Percentiles rank a stretch among this genome's conserved stretches.
Evolutionary conservation across 768 basidiomycete genomes (phyloP).

Genomic region (Lepiota brunneoincarnata): DNA sequence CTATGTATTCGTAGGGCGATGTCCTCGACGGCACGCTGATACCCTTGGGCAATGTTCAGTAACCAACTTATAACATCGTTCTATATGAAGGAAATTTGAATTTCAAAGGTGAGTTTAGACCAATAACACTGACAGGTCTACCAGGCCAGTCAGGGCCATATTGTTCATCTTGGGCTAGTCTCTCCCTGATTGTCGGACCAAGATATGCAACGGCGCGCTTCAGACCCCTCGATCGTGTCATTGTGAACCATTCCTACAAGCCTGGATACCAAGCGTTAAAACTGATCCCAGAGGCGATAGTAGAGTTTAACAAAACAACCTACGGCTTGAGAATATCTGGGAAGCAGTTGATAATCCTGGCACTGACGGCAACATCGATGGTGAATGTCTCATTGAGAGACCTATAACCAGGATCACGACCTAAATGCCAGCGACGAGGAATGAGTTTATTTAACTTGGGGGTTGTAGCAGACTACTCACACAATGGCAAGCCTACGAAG

Average conservation of each 20-base stretch:
- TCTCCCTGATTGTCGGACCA: slow-evolving; percentile 12
- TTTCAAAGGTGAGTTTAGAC: neutral
- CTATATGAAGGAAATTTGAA: slow-evolving; percentile 16
- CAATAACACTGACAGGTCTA: slow-evolving; percentile 9
- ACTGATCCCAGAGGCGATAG: slow-evolving; percentile 20
- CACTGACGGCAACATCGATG: slow-evolving; percentile 25
- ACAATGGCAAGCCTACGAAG: slow-evolving; percentile 47
- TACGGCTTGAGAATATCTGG: slow-evolving; percentile 40
- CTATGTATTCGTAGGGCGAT: slow-evolving; percentile 28
- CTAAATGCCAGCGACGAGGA: slow-evolving; percentile 13
- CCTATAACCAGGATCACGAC: slow-evolving; percentile 36
- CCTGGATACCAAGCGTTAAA: neutral
- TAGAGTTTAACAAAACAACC: slow-evolving; percentile 13
- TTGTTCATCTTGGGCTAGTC: slow-evolving; percentile 4
- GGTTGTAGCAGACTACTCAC: slow-evolving; percentile 27
- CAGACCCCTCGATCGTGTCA: neutral
- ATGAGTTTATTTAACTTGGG: neutral
- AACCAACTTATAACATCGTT: slow-evolving; percentile 42
- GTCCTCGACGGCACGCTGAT: slow-evolving; percentile 19
- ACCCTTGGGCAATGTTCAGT: slow-evolving; percentile 28
- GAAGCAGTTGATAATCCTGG: slow-evolving; percentile 27
- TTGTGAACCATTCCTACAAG: slow-evolving; percentile 15
- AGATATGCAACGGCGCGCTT: slow-evolving; percentile 12
- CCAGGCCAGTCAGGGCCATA: slow-evolving; percentile 10
- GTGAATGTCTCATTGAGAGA: slow-evolving; percentile 30